A percentile compares a stretch with the other conserved stretches of the same genome.
Evolutionary conservation across 2,329 filamentous ascomycete genomes (phyloP).

Genomic region (Monosporascus sp.): DNA sequence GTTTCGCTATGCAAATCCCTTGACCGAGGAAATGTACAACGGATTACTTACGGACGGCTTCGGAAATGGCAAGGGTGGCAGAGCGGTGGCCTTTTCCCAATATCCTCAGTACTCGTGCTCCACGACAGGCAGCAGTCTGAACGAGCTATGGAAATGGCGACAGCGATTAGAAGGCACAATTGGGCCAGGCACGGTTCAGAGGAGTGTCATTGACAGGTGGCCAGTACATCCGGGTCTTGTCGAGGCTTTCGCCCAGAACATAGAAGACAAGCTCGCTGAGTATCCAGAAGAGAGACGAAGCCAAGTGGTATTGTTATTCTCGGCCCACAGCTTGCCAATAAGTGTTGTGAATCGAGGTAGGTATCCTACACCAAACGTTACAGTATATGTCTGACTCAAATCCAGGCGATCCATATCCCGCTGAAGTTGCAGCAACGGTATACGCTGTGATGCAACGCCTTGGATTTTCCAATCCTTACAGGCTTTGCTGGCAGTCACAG

Average conservation of each 20-base stretch:
- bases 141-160: slow-evolving; percentile 97
- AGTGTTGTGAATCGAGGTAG: slow-evolving; percentile 86
- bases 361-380: slow-evolving; percentile 10
- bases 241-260: slow-evolving; percentile 87
- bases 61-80: slow-evolving; percentile 80
- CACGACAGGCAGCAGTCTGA: slow-evolving; percentile 91
- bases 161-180: slow-evolving; percentile 78
- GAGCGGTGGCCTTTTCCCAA: slow-evolving; percentile 94
- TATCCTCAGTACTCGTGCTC: slow-evolving; percentile 98
- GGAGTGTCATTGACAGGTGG: slow-evolving; percentile 98
- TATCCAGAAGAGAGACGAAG: slow-evolving; percentile 79
- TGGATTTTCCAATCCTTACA: slow-evolving; percentile 82
- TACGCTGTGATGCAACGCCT: slow-evolving; percentile 94
- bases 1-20: slow-evolving; percentile 87
- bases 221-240: slow-evolving; percentile 86
- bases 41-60: slow-evolving; percentile 83
- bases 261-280: slow-evolving; percentile 75
- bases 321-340: slow-evolving; percentile 95
- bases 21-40: slow-evolving; percentile 92
- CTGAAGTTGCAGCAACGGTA: slow-evolving; percentile 92
- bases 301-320: slow-evolving; percentile 83
- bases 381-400: slow-evolving; percentile 20
- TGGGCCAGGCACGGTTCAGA: slow-evolving; percentile 69
- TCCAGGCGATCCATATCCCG: slow-evolving; percentile 83
- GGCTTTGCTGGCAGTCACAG: slow-evolving; percentile 96